Percentiles rank a stretch among this genome's conserved stretches.
phyloP scores from a whole-genome alignment of 148 eudicot genomes.

The Oxyria digyna region DNA sequence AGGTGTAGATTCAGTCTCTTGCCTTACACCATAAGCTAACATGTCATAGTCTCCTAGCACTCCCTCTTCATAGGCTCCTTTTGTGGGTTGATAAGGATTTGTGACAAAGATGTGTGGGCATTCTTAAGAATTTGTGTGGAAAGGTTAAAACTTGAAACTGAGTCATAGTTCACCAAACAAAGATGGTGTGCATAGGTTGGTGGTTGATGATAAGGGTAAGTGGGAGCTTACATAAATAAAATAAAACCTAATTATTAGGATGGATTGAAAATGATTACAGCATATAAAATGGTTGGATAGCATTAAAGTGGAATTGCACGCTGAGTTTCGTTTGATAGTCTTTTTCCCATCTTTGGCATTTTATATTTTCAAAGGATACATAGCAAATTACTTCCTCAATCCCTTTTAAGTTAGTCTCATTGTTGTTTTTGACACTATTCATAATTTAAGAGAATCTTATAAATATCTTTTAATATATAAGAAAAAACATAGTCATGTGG shows the following conservation, averaged over 20 bases:
- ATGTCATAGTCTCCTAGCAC: neutral
- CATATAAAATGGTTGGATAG: conserved; percentile 1
- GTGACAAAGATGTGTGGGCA: neutral
- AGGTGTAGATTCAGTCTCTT: too few relatives aligned
- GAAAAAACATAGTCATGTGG: too few relatives aligned
- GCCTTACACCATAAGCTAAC: neutral
- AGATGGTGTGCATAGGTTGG: neutral
- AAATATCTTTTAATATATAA: too few relatives aligned
- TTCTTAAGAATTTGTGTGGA: neutral
- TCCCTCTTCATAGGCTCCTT: neutral
- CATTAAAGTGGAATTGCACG: neutral
- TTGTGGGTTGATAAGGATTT: conserved; percentile 2
- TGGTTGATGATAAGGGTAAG: neutral
- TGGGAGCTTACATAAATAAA: neutral
- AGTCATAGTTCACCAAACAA: neutral
- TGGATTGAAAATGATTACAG: conserved; percentile 1
- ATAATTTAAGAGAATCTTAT: too few relatives aligned
- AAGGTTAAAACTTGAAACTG: neutral
- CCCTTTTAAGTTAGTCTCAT: too few relatives aligned
- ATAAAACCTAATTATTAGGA: neutral
- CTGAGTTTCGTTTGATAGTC: conserved; percentile 1
- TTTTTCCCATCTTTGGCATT: neutral
- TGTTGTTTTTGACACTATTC: too few relatives aligned
- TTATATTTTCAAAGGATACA: neutral
- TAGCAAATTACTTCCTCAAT: too few relatives aligned